Evolutionary conservation across 352 stramenopile species (phyloP).

Genomic region (Phytopythium helicoides): DNA sequence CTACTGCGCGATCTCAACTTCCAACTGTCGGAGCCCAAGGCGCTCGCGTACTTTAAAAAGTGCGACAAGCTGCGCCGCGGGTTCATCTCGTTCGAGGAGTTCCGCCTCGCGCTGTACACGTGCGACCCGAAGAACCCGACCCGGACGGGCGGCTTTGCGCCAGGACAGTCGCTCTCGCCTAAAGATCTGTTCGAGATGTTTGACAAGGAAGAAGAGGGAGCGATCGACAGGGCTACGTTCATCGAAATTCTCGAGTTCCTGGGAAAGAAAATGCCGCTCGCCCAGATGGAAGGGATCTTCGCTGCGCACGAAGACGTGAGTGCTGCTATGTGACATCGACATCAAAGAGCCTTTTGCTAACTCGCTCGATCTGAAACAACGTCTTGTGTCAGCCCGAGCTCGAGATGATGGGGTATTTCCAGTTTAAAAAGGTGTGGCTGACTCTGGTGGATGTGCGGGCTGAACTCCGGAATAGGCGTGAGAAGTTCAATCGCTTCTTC

Average conservation of each 20-base stretch:
- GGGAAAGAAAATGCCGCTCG: conserved; percentile 55
- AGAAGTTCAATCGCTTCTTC: conserved; percentile 65
- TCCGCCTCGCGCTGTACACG: conserved; percentile 71
- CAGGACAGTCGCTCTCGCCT: conserved; percentile 60
- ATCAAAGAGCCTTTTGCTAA: too few species aligned
- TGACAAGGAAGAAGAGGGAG: conserved; percentile 65
- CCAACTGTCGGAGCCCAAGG: conserved; percentile 64
- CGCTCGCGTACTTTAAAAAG: conserved; percentile 73
- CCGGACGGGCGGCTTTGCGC: conserved; percentile 63
- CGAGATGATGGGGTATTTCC: conserved; percentile 65
- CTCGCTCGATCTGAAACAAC: too few species aligned
- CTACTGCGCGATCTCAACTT: conserved; percentile 60
- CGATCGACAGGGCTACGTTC: conserved; percentile 65
- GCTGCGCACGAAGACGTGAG: conserved; percentile 63
- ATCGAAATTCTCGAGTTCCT: conserved; percentile 69
- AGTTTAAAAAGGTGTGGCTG: conserved; percentile 75
- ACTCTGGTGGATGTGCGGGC: conserved; percentile 64
- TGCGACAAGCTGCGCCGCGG: conserved; percentile 63
- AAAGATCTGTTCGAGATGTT: conserved; percentile 87
- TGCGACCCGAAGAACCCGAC: conserved; percentile 79
- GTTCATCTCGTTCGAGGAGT: conserved; percentile 80
- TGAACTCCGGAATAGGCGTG: conserved; percentile 54
- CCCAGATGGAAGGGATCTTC: conserved; percentile 69
- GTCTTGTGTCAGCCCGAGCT: conserved; percentile 36
- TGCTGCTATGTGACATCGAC: too few species aligned